These are phyloP conservation scores for Colletotrichum orbiculare DNA, from an alignment of 2,329 filamentous ascomycete genomes.

Conservation along the genomic window DNA sequence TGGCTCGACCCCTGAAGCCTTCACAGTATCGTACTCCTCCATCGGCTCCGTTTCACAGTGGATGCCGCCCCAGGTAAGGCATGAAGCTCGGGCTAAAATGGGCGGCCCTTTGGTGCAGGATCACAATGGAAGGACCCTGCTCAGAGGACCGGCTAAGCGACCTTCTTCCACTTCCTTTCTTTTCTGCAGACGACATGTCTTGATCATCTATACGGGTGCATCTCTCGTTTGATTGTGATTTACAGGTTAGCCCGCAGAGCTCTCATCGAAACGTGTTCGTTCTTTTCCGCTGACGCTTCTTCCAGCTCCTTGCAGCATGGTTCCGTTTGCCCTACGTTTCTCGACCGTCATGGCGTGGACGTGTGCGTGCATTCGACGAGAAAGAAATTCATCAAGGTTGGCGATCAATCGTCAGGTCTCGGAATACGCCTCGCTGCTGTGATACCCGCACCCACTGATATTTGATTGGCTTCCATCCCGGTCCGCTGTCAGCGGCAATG, in stretches of 20 bases:
- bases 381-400: no score
- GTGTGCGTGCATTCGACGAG: no score
- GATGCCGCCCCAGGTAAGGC: slow-evolving; percentile 5
- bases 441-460: neutral
- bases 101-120: no score
- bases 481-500: slow-evolving; percentile 2
- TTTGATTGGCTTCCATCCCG: slow-evolving; percentile 17
- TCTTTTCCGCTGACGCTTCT: no score
- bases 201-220: neutral
- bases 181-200: slow-evolving; percentile 12
- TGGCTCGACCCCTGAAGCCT: slow-evolving; percentile 11
- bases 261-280: no score
- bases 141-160: neutral
- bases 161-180: slow-evolving; percentile 8
- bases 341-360: no score
- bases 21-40: neutral
- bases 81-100: no score
- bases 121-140: neutral
- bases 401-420: neutral
- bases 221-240: neutral
- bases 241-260: neutral
- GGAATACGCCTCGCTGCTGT: slow-evolving; percentile 1
- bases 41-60: slow-evolving; percentile 4
- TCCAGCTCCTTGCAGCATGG: no score
- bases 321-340: no score